These are phyloP conservation scores for Penstemon davidsonii DNA, from an alignment of 257 asterid genomes.

Conservation along the genomic window DNA sequence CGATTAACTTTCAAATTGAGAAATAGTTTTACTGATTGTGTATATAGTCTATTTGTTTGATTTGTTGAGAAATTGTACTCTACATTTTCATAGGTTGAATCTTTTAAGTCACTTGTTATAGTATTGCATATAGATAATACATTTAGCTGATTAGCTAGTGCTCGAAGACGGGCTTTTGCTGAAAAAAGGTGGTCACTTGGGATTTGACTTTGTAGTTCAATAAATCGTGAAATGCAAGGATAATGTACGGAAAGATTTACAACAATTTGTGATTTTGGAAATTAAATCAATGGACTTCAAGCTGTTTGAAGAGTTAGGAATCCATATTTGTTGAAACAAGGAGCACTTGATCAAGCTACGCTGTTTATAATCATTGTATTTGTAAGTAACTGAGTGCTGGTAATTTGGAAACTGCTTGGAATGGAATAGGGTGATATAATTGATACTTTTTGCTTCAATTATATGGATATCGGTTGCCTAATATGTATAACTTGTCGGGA, in stretches of 20 bases:
- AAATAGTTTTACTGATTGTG: no score
- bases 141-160: background rate
- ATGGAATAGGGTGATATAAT: background rate
- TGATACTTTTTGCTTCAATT: background rate
- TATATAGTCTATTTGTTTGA: background rate
- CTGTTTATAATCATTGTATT: no score
- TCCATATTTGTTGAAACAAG: background rate
- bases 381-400: background rate
- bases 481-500: background rate
- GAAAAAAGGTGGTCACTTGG: background rate
- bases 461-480: background rate
- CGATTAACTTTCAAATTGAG: no score
- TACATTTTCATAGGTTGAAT: background rate
- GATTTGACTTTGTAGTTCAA: background rate
- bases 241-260: conserved; percentile 1
- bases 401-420: conserved; percentile 1
- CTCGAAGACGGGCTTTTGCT: background rate
- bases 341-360: background rate
- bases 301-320: background rate
- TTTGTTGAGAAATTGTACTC: background rate
- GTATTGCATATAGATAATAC: no score
- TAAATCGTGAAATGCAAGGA: conserved; percentile 10
- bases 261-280: background rate
- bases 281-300: conserved; percentile 8
- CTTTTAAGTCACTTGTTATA: background rate